Evolutionary conservation across 164 flowering plant genomes (phyloP), one percentile per base, ranked within the genome.

Genomic region (Buxus sempervirens): DNA sequence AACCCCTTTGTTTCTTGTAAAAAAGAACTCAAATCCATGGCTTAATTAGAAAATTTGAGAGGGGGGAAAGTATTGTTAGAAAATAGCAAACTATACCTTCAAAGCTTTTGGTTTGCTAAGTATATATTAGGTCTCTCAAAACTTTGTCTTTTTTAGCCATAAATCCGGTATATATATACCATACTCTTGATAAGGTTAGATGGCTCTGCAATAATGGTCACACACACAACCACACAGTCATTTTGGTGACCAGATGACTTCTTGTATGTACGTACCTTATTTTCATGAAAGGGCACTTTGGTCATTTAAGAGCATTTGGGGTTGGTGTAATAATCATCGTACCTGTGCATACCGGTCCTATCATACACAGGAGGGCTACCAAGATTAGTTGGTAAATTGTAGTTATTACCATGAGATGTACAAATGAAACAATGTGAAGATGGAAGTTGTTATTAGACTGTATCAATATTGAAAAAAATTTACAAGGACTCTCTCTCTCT

Each of bases 291-390:
- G 72, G 64, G 25, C 65, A 70, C 63, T 54, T 69, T 62, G 54
- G 42, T 67, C 57, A 66, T 58, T 60, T 76, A 19, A 9, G 16
- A 19, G 36, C 23, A 22, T n/a, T 14, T 12, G 57, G 45, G 63
- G 56, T 70, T 75, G 63, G 42, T 41, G 54, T 10, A 73, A 67
- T 64, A 68, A 75, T 65, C 54, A 64, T 67, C 55, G 32, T 27
- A 72, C 56, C 65, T 72, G 78, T 75, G 81, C 63, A 78, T 78
- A 75, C 53, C 42, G n/a, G n/a, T n/a, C n/a, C n/a, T n/a, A n/a
- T n/a, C n/a, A n/a, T n/a, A n/a, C n/a, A n/a, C n/a, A 26, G 20
- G 63, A 54, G 67, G 56, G n/a, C 58, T 42, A 63, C 24, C 6
- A 66, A 65, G 45, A 51, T 73, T 76, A 66, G 78, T 57, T 69